phyloP scores from a whole-genome alignment of 1,284 basidiomycete species.

The Ustilago bromivora region DNA sequence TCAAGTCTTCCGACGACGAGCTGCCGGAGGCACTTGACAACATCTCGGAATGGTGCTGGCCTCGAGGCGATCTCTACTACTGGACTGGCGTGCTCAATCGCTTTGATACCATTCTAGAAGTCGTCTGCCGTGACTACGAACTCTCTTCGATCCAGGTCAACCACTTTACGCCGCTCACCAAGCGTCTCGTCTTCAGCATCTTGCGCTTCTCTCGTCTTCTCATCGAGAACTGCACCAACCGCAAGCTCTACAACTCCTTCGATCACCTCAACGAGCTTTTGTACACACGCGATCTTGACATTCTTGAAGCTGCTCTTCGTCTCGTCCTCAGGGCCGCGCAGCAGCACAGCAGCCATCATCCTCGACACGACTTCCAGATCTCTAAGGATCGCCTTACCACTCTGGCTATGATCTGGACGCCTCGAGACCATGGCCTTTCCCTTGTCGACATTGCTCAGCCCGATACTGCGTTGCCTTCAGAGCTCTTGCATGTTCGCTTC shows the following conservation, averaged over 20 bases:
- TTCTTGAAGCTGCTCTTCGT: slow-evolving; percentile 85
- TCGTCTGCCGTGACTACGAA: slow-evolving; percentile 81
- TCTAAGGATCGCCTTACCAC: slow-evolving; percentile 60
- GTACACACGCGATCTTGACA: slow-evolving; percentile 87
- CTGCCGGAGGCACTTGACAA: slow-evolving; percentile 59
- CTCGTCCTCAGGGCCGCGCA: slow-evolving; percentile 91
- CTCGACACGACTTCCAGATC: slow-evolving; percentile 59
- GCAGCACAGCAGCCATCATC: slow-evolving; percentile 78
- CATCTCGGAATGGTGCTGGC: slow-evolving; percentile 83
- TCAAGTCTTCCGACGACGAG: slow-evolving; percentile 58
- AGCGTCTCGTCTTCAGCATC: slow-evolving; percentile 82
- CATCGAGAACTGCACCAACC: slow-evolving; percentile 96
- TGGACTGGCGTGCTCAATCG: slow-evolving; percentile 96
- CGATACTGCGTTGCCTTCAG: slow-evolving; percentile 60
- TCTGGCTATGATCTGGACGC: slow-evolving; percentile 65
- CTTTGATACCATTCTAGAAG: slow-evolving; percentile 89
- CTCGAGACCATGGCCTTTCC: slow-evolving; percentile 69
- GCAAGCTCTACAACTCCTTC: slow-evolving; percentile 96
- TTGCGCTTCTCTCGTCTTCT: slow-evolving; percentile 88
- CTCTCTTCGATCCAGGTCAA: slow-evolving; percentile 74
- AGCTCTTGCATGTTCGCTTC: slow-evolving; percentile 69
- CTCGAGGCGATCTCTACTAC: slow-evolving; percentile 93
- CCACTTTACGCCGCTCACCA: slow-evolving; percentile 81
- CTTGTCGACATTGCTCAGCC: slow-evolving; percentile 70
- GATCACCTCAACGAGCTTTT: slow-evolving; percentile 94